phyloP scores from a whole-genome alignment of 768 basidiomycete species.

The Asterophora parasitica region DNA sequence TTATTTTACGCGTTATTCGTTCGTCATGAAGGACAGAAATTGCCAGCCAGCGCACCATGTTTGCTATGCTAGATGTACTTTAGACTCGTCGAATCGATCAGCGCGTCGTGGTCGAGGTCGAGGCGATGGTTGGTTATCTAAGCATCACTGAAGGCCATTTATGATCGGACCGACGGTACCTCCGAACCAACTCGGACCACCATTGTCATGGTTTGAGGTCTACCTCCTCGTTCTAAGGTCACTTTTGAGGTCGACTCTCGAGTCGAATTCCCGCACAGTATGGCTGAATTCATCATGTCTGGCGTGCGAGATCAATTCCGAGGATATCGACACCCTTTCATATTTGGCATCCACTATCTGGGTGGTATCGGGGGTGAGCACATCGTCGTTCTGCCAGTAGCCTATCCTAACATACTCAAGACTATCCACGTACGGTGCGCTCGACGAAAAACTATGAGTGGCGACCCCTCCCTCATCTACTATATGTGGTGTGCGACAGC shows the following conservation, averaged over 20 bases:
- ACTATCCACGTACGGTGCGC: constrained; percentile 45
- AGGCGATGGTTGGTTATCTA: neutral
- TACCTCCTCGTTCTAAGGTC: too few relatives aligned
- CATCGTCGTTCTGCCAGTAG: neutral
- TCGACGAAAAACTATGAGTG: neutral
- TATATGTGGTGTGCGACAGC: constrained; percentile 26
- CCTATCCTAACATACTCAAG: constrained; percentile 18
- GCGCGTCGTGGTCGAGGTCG: neutral
- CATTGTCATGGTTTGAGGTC: neutral
- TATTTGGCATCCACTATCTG: constrained; percentile 37
- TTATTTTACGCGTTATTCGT: neutral
- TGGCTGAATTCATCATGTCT: neutral
- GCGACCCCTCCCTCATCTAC: constrained; percentile 2
- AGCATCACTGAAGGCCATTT: neutral
- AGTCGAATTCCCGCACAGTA: too few relatives aligned
- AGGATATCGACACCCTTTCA: constrained; percentile 49
- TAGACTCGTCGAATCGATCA: neutral
- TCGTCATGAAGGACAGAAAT: neutral
- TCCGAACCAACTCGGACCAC: neutral
- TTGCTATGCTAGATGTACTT: neutral
- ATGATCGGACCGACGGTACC: neutral
- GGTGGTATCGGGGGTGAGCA: constrained; percentile 42
- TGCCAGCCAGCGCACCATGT: constrained; percentile 9
- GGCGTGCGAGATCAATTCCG: constrained; percentile 20
- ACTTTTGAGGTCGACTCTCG: too few relatives aligned